A percentile compares a stretch with the other conserved stretches of the same genome.
Evolutionary conservation across 1,139 yeast species (phyloP).

Genomic region (Yamadazyma kanchanaburiensis): DNA sequence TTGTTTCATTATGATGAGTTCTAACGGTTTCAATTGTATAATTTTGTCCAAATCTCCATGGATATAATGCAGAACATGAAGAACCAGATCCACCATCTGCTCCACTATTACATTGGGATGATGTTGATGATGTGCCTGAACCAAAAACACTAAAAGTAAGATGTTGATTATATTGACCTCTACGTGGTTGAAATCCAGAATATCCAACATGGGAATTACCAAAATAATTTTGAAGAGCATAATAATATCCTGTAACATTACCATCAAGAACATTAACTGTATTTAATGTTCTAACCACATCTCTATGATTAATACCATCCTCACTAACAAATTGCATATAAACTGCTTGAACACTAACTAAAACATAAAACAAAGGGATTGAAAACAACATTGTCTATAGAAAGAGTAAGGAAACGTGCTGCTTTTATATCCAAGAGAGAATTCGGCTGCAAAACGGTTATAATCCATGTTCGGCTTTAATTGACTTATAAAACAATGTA

Average conservation of each 20-base stretch:
- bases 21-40: slow-evolving; percentile 8
- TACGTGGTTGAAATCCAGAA: slow-evolving; percentile 9
- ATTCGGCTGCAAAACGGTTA: too few species aligned
- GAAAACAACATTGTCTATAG: too few species aligned
- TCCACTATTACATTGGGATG: slow-evolving; percentile 7
- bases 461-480: too few species aligned
- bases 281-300: slow-evolving; percentile 6
- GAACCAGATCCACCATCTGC: slow-evolving; percentile 12
- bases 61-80: slow-evolving; percentile 8
- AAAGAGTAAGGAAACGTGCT: too few species aligned
- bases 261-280: slow-evolving; percentile 6
- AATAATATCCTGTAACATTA: slow-evolving; percentile 8
- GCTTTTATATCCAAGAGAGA: too few species aligned
- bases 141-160: slow-evolving; percentile 9
- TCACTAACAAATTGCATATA: too few species aligned
- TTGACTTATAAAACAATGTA: too few species aligned
- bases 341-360: too few species aligned
- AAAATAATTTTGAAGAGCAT: slow-evolving; percentile 6
- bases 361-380: too few species aligned
- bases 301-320: slow-evolving; percentile 2
- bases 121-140: slow-evolving; percentile 4
- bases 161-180: slow-evolving; percentile 3
- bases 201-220: slow-evolving; percentile 1
- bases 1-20: slow-evolving; percentile 3
- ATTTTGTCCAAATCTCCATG: slow-evolving; percentile 11